Percentiles rank a stretch among this genome's conserved stretches.
Evolutionary conservation across 768 basidiomycete genomes (phyloP).

Genomic region (Pleurotus pulmonarius): DNA sequence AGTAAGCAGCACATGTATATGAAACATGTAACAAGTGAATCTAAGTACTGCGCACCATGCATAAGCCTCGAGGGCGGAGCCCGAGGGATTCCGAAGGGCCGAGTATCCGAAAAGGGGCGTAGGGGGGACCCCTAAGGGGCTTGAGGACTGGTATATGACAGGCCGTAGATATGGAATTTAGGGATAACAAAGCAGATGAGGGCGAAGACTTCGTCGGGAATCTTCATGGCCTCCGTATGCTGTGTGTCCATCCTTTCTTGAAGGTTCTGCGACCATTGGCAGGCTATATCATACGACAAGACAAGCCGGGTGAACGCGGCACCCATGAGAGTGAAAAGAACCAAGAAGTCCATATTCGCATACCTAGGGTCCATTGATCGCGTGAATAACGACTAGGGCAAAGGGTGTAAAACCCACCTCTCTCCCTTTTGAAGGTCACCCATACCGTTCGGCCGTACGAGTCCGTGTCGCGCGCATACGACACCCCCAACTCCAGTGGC

Average conservation of each 20-base stretch:
- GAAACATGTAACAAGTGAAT: no score
- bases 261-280: slow-evolving; percentile 23
- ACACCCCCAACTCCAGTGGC: slow-evolving; percentile 14
- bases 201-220: not conserved
- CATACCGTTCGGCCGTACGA: slow-evolving; percentile 7
- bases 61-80: no score
- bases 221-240: not conserved
- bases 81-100: no score
- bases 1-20: no score
- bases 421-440: not conserved
- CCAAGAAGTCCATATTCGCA: slow-evolving; percentile 22
- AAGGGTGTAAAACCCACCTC: not conserved
- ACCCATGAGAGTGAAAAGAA: slow-evolving; percentile 15
- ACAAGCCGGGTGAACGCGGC: slow-evolving; percentile 7
- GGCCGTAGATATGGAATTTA: no score
- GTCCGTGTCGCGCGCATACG: slow-evolving; percentile 8
- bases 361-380: slow-evolving; percentile 1
- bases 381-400: no score
- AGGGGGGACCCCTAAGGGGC: no score
- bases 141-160: no score
- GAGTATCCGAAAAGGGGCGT: no score
- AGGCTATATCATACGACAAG: slow-evolving; percentile 25
- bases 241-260: not conserved
- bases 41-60: no score
- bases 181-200: not conserved